Percentiles rank a stretch among this genome's conserved stretches.
Evolutionary conservation across 2,329 filamentous ascomycete genomes (phyloP).

Genomic region (Gaeumannomyces sp.): DNA sequence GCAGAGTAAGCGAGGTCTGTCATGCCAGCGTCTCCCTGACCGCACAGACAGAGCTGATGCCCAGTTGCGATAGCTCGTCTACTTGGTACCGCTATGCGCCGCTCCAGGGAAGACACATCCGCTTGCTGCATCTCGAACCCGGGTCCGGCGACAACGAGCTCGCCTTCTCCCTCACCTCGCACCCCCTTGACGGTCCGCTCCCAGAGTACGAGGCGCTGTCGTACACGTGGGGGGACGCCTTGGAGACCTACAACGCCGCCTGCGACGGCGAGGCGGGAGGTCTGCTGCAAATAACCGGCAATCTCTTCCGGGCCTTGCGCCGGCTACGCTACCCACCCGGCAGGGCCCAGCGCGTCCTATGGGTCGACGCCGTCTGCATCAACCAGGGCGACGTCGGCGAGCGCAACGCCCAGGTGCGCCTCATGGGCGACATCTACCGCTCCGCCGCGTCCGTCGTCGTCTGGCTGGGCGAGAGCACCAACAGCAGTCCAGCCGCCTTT

Average conservation of each 20-base stretch:
- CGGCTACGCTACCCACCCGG: neutral
- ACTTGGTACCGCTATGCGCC: too few species aligned
- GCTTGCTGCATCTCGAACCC: too few species aligned
- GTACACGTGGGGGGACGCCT: neutral
- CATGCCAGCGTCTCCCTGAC: too few species aligned
- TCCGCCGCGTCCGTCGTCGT: constrained; percentile 9
- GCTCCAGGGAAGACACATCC: too few species aligned
- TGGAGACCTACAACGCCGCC: neutral
- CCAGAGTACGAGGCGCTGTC: neutral
- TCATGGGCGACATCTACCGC: constrained; percentile 15
- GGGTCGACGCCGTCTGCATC: constrained; percentile 18
- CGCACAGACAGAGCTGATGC: too few species aligned
- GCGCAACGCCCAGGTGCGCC: constrained; percentile 12
- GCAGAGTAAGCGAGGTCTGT: too few species aligned
- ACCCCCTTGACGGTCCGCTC: too few species aligned
- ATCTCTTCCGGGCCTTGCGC: neutral
- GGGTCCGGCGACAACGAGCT: too few species aligned
- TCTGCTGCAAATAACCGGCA: neutral
- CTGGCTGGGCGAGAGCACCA: constrained; percentile 9
- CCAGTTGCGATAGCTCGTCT: too few species aligned
- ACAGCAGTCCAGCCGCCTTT: too few species aligned
- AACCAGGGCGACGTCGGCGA: constrained; percentile 14
- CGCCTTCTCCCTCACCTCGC: too few species aligned
- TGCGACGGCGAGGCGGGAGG: neutral
- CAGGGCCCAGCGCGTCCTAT: constrained; percentile 7